Percentiles rank a stretch among this genome's conserved stretches.
These are phyloP conservation scores for Globisporangium orthogonon DNA, from an alignment of 352 stramenopile genomes.

Conservation along the genomic window DNA sequence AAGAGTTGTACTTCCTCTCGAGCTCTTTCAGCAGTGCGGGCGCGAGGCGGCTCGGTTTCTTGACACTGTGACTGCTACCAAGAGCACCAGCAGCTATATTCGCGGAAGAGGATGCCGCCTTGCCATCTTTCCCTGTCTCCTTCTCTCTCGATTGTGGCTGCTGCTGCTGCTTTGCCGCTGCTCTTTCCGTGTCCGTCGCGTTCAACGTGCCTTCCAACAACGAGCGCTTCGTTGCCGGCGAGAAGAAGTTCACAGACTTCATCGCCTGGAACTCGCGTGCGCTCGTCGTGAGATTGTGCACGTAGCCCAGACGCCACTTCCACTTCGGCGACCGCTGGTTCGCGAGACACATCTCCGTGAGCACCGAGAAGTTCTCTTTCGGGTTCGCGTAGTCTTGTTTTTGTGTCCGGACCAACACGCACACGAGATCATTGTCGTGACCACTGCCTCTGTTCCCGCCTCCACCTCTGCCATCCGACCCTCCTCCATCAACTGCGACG, in stretches of 20 bases:
- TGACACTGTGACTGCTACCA: conserved; percentile 5
- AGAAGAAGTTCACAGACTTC: conserved; percentile 50
- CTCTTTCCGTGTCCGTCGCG: conserved; percentile 9
- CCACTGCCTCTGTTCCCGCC: conserved; percentile 3
- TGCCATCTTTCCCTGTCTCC: not conserved
- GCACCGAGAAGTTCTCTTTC: conserved; percentile 28
- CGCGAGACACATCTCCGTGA: conserved; percentile 64
- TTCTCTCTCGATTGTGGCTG: not conserved
- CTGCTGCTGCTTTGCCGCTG: conserved; percentile 2
- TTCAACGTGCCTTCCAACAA: conserved; percentile 36
- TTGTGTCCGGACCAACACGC: conserved; percentile 48
- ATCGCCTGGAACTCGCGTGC: conserved; percentile 79
- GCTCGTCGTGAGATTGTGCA: conserved; percentile 71
- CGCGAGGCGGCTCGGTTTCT: conserved; percentile 22
- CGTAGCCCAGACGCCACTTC: conserved; percentile 58
- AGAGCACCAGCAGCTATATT: not conserved
- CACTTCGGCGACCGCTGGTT: conserved; percentile 52
- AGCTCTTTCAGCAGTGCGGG: conserved; percentile 39
- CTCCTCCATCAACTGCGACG: conserved; percentile 29
- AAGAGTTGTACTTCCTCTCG: conserved; percentile 60
- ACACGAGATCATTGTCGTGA: conserved; percentile 42
- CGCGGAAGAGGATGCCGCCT: too few relatives aligned
- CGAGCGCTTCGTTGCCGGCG: conserved; percentile 39
- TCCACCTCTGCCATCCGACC: conserved; percentile 2
- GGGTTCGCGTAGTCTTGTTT: conserved; percentile 16